Evolutionary conservation across 768 basidiomycete genomes (phyloP).

Genomic region (Kwoniella sp.): DNA sequence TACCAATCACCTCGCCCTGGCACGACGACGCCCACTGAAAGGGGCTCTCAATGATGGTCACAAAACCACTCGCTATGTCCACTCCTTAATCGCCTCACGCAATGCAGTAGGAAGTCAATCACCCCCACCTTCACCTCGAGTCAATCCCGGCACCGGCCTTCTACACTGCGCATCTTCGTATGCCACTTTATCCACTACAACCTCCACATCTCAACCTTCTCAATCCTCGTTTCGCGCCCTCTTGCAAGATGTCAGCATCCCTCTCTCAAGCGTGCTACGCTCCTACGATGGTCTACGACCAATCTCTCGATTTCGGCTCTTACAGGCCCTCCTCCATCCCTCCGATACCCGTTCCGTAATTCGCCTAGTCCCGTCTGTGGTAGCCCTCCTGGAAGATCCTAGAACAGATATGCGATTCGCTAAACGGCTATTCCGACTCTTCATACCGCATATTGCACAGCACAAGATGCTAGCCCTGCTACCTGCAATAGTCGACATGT

Average conservation of each 20-base stretch:
- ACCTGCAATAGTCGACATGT: constrained; percentile 13
- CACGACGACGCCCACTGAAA: too few species aligned
- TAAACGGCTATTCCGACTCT: background rate
- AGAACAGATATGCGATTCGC: background rate
- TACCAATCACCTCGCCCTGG: too few species aligned
- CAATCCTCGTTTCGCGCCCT: background rate
- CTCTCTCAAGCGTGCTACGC: background rate
- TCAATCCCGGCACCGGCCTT: background rate
- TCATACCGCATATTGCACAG: constrained; percentile 13
- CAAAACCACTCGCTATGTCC: too few species aligned
- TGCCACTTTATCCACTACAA: background rate
- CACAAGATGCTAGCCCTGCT: constrained; percentile 26
- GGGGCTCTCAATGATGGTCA: too few species aligned
- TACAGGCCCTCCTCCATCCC: background rate
- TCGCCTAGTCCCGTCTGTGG: constrained; percentile 17
- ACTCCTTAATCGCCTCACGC: background rate
- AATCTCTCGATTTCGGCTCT: background rate
- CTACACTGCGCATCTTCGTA: background rate
- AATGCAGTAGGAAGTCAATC: background rate
- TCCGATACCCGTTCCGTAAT: constrained; percentile 15
- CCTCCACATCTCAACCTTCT: background rate
- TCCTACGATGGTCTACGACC: background rate
- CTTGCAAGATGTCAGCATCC: background rate
- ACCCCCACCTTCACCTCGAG: too few species aligned
- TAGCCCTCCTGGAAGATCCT: constrained; percentile 1